Evolutionary conservation across 768 basidiomycete genomes (phyloP).

Genomic region (Boletus pseudo-olivaceus): DNA sequence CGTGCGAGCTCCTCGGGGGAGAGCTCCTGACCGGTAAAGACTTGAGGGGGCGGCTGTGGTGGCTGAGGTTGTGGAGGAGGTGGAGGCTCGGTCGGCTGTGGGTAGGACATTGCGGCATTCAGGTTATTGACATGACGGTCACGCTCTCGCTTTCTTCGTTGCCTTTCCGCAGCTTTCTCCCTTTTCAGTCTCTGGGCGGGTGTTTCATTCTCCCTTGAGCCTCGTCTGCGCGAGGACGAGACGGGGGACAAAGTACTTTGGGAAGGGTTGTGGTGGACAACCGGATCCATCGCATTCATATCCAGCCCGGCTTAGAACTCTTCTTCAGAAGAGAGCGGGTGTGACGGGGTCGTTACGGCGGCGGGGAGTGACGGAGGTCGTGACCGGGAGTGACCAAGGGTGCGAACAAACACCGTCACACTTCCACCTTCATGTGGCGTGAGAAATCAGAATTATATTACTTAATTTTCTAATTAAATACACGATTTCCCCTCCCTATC

Average conservation of each 20-base stretch:
- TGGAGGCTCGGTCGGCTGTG: conserved; percentile 33
- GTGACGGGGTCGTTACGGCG: conserved; percentile 35
- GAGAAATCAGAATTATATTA: conserved; percentile 10
- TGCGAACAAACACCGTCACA: conserved; percentile 23
- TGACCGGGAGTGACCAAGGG: conserved; percentile 31
- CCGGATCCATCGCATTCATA: conserved; percentile 35
- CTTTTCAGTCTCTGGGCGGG: conserved; percentile 70
- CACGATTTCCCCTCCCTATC: conserved; percentile 34
- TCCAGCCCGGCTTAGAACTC: conserved; percentile 6
- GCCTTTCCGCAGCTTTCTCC: conserved; percentile 84
- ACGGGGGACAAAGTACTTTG: conserved; percentile 31
- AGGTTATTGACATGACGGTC: conserved; percentile 43
- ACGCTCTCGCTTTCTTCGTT: conserved; percentile 79
- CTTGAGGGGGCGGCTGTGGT: conserved; percentile 22
- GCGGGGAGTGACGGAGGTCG: conserved; percentile 33
- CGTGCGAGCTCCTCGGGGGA: conserved; percentile 64
- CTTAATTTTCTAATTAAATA: conserved; percentile 20
- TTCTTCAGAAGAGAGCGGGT: conserved; percentile 21
- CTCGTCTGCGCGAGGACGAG: conserved; percentile 47
- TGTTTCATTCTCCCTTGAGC: conserved; percentile 67
- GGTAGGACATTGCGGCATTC: conserved; percentile 42
- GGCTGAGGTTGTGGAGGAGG: conserved; percentile 33
- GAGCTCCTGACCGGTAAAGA: conserved; percentile 35
- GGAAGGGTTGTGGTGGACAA: conserved; percentile 31
- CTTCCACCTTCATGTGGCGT: conserved; percentile 17